Base-by-base conservation (phyloP, 2,329 filamentous ascomycete species). In the Pestalotiopsis sp. region DNA sequence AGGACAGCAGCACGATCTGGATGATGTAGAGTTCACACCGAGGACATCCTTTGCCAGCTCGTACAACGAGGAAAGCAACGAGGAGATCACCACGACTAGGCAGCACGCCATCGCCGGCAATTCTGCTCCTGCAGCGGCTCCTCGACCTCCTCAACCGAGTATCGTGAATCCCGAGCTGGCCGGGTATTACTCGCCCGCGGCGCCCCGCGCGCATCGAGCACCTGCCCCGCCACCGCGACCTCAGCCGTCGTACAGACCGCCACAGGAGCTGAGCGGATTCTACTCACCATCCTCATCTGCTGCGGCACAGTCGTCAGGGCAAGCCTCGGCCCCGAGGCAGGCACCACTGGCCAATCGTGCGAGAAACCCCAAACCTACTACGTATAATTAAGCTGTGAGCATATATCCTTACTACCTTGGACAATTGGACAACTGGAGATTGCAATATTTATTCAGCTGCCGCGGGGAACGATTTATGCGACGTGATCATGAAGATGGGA, bases 121-220 rank as follows among this genome's bases (percentile, higher is more conserved):
- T 3, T 52, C 41, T 5, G 41, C 41, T 49, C 41, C 41, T 14
- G 49, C 62, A n/a, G 49, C 61, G 17, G 41, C 38, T 25, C 12
- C 62, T 23, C 23, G 66, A 23, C 4, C 68, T 6, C 5, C 65
- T 12, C 59, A 17, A 11, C 39, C 56, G 13, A 66, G 63, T 20
- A 57, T 70, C 23, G 58, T 66, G 20, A 73, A 72, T 31, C 71
- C 70, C 17, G 73, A 75, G 62, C 39, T 74, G n/a, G 66, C 70
- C 59, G 74, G 74, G 3, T 75, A 74, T 64, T 75, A 75, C 66
- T 70, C 74, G 27, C 73, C 73, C 7, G 49, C 69, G 3, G 68
- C 70, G 38, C 69, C 71, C 17, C 56, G 1, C 7, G 31, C 31
- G 31, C 31, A 7, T 36, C 31, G 31, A 36, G 6, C 31, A 36